Base-by-base conservation (phyloP, 2,329 filamentous ascomycete genomes). In the Calonectria henricotiae region DNA sequence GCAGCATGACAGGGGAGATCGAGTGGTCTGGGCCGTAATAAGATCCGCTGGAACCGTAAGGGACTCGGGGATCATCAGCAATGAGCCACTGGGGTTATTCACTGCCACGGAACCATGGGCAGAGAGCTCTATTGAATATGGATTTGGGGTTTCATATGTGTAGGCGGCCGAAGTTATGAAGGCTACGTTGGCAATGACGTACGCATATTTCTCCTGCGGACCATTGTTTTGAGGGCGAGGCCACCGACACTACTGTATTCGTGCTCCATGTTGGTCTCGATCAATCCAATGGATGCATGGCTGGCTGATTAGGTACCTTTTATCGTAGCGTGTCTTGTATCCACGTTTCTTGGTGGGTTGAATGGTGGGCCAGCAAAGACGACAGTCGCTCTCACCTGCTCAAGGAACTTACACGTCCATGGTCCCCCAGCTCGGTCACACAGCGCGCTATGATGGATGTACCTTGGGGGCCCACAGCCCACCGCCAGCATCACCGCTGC, bases 281-380 rank as follows among this genome's bases (percentile, higher is more conserved):
- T 25, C 51, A 58, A 58, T 58, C 51, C 51, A 58, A 58, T 58
- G 51, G 23, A 25, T 15, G 51, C 35, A 58, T 58, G 51, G 32
- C 32, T 39, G 32, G 51, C 12, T 55, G 51, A 39, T 58, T 58
- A 58, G 51, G 51, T 58, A 58, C 51, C 51, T 58, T 58, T 58
- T 58, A 32, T 37, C 20, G 51, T 58, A 58, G 51, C 23, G 51
- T 37, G 8, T 30, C 11, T 61, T 61, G 43, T 61, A 61, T 61
- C 43, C 55, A 43, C 39, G 55, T 30, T 20, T 15, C 37, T 20
- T 17, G 9, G 55, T 61, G 55, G 55, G 55, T 61, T 61, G 55
- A 44, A 20, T 30, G 39, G 55, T 61, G 55, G 55, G 55, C 55
- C 39, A 37, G 37, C 20, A 58, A 61, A 61, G 55, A 43, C 43